Evolutionary conservation across 192 early-diverging fungal species (phyloP), one percentile per base, ranked within the genome.

Genomic region (Backusella tarrabulga): DNA sequence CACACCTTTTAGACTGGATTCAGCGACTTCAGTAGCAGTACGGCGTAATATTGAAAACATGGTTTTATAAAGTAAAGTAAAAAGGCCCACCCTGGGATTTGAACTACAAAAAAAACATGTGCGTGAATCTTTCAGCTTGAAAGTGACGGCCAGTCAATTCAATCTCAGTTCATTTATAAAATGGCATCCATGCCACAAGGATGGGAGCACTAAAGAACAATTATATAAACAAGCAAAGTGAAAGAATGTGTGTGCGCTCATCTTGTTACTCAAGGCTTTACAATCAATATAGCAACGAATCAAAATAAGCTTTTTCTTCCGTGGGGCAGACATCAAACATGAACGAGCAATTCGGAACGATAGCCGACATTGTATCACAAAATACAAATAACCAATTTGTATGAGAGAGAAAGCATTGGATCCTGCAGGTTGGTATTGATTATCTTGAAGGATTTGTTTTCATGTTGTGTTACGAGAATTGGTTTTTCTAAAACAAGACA

Each of bases 1-100:
- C 38, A 11, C 74, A 81, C 80, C 80, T 63, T 81, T 81, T 21
- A 68, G 35, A 38, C 71, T 81, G 4, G 80, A 77, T 60, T 81
- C 80, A 26, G 72, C 80, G 26, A 76, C 72, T 14, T 77, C 80
- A 46, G 44, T 68, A 19, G 73, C 80, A 6, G 80, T 77, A 71
- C 80, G 70, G 2, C 80, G 76, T 67, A 81, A 21, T 71, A 77
- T 75, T 32, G 80, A 81, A 71, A 81, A 75, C 80, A 81, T 80
- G 56, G 12, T 50, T 50, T 72, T 12, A 32, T 29, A 14, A 46
- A 46, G 12, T 50, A 50, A 15, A 34, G 46, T 21, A 19, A 50
- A 50, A 50, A 19, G 46, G 1, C 46, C 6, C 46, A 50, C 46
- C 46, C 46, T 50, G 46, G 46, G 19, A 17, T 40, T 50, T 50